phyloP scores from a whole-genome alignment of 805 yeast genomes.

The Priceomyces carsonii region DNA sequence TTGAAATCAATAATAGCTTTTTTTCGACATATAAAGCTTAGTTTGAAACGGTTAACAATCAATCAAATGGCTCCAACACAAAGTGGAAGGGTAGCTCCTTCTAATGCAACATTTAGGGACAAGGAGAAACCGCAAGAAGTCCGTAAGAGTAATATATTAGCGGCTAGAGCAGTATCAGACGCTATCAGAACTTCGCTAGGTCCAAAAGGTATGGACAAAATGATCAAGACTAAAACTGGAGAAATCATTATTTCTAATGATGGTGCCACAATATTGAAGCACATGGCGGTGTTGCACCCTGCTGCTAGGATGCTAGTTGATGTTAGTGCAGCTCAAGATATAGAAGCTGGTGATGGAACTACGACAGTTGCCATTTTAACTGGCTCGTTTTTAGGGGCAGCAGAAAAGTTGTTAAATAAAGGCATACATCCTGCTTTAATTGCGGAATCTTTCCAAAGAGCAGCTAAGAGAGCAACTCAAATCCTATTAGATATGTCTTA shows the following conservation, averaged over 20 bases:
- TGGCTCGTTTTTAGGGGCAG: constrained; percentile 93
- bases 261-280: constrained; percentile 94
- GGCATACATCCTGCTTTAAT: constrained; percentile 96
- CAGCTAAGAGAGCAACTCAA: constrained; percentile 80
- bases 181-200: constrained; percentile 95
- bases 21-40: no score
- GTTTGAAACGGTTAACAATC: no score
- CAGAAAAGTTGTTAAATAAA: constrained; percentile 82
- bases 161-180: constrained; percentile 93
- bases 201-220: constrained; percentile 99
- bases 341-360: constrained; percentile 99
- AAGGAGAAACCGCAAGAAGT: constrained; percentile 96
- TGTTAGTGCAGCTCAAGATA: constrained; percentile 95
- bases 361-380: constrained; percentile 95
- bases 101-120: constrained; percentile 88
- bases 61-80: constrained; percentile 13
- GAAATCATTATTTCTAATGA: constrained; percentile 95
- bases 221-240: constrained; percentile 92
- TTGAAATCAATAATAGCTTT: no score
- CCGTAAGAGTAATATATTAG: constrained; percentile 81
- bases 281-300: constrained; percentile 98
- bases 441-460: constrained; percentile 90
- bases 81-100: constrained; percentile 39
- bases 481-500: constrained; percentile 83
- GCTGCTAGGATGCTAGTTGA: constrained; percentile 98